These are phyloP conservation scores for Boletus holoroseus DNA, from an alignment of 1,284 basidiomycete species.

Conservation along the genomic window DNA sequence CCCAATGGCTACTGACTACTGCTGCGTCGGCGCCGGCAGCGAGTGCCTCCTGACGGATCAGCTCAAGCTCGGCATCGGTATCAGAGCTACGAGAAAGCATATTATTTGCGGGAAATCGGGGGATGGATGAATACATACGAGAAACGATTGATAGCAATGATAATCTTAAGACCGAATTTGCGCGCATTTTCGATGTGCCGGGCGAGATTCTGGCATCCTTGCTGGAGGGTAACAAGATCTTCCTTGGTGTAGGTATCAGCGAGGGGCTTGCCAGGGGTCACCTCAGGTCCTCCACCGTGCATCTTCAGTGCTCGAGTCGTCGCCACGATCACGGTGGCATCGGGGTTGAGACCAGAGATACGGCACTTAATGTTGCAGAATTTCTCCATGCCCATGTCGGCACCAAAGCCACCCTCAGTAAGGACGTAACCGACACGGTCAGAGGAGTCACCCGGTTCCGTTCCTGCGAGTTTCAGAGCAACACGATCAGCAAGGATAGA, in stretches of 20 bases:
- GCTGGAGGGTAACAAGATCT: slow-evolving; percentile 84
- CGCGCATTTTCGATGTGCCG: slow-evolving; percentile 94
- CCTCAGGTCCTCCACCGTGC: slow-evolving; percentile 98
- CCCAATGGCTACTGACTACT: slow-evolving; percentile 96
- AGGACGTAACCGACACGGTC: slow-evolving; percentile 91
- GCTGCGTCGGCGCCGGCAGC: slow-evolving; percentile 91
- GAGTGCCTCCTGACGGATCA: slow-evolving; percentile 78
- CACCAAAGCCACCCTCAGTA: slow-evolving; percentile 98
- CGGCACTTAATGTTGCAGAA: slow-evolving; percentile 99
- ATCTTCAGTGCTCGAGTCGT: slow-evolving; percentile 98
- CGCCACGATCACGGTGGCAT: slow-evolving; percentile 94
- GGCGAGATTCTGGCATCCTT: slow-evolving; percentile 89
- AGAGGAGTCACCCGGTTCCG: slow-evolving; percentile 83
- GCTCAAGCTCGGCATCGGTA: slow-evolving; percentile 83
- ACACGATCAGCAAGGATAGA: slow-evolving; percentile 96
- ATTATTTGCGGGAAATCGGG: slow-evolving; percentile 2
- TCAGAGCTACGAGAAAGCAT: slow-evolving; percentile 59
- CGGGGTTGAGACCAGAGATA: slow-evolving; percentile 86
- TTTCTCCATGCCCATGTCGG: slow-evolving; percentile 99
- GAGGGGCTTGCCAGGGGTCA: slow-evolving; percentile 92
- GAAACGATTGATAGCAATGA: slow-evolving; percentile 95
- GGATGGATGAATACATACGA: slow-evolving; percentile 50
- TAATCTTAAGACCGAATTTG: slow-evolving; percentile 96
- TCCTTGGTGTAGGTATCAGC: slow-evolving; percentile 94
- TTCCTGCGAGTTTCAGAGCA: slow-evolving; percentile 94